Conservation (phyloP, 805 yeast species). For the Ogataea glucozyma region DNA sequence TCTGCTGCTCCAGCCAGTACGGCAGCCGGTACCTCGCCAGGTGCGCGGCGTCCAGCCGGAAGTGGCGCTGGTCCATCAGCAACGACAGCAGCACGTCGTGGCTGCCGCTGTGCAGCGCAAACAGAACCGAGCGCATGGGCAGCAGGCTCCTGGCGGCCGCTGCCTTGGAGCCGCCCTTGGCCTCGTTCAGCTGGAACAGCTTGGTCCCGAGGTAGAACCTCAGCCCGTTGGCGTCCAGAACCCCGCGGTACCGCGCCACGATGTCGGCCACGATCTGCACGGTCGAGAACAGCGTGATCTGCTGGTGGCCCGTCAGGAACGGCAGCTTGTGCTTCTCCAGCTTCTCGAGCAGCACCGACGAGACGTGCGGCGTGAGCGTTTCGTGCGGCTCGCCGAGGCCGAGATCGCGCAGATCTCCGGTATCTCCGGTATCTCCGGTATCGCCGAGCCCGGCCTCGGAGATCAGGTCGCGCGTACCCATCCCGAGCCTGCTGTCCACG, state of each 20-base stretch:
- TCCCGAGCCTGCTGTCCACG: constrained; percentile 30
- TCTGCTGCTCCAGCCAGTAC: constrained; percentile 62
- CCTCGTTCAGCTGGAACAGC: constrained; percentile 50
- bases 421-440: background rate
- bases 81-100: constrained; percentile 62
- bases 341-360: constrained; percentile 46
- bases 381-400: constrained; percentile 27
- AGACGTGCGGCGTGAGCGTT: constrained; percentile 31
- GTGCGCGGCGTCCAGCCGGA: constrained; percentile 57
- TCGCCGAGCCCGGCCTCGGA: constrained; percentile 3
- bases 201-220: constrained; percentile 72
- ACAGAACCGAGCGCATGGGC: constrained; percentile 77
- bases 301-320: constrained; percentile 86
- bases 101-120: constrained; percentile 85
- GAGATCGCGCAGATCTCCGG: constrained; percentile 30
- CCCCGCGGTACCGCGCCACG: constrained; percentile 41
- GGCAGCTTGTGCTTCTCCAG: constrained; percentile 71
- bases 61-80: constrained; percentile 44
- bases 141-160: no score
- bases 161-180: constrained; percentile 35
- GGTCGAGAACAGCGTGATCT: constrained; percentile 72
- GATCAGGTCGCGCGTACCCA: constrained; percentile 17
- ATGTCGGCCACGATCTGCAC: constrained; percentile 64
- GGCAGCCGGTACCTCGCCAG: constrained; percentile 63
- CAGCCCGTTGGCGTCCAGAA: constrained; percentile 65